Base-by-base conservation (phyloP, 345 rosid species). In the Camelina laxa region DNA sequence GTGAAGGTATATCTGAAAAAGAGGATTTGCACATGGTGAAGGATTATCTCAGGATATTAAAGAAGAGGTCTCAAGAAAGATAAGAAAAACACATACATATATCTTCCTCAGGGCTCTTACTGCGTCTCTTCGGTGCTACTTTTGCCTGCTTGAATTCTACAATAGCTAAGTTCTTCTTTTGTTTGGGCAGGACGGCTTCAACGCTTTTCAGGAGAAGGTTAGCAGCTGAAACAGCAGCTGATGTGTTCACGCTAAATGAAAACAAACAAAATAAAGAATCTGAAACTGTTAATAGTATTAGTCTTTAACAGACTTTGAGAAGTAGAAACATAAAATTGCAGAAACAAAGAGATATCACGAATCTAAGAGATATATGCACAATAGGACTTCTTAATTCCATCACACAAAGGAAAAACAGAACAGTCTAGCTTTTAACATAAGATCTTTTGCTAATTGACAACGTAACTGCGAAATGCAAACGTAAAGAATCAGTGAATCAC, bases 101-200 rank as follows among this genome's bases (percentile, higher is more conserved):
- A 69, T 74, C 80, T 74, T 85, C 80, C 56, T 45, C 82, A 49
- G 39, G 81, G n/a, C 81, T 73, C 77, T 86, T 94, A 51, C 60
- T 20, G n/a, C 73, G 81, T 74, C 92, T 87, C 78, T 83, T 90
- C 17, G 71, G 82, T 65, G 92, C 89, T 75, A 94, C 88, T 79
- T 79, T 90, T 5, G 98, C 92, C 21, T 83, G 89, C 80, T 86
- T 94, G 75, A 84, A 88, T 82, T 91, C 93, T 15, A 78, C 76
- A 59, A 87, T 67, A 27, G 89, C 93, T 67, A 84, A 63, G 73
- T 74, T 89, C 78, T 81, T 94, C 86, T 87, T 91, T 83, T 94
- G 97, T 85, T 94, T 94, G 0, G 97, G 98, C 63, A 94, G 57
- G 12, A 74, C 73, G 10, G 87, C 83, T 79, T 90, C 93, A 9